These are phyloP conservation scores for Triangularia setosa DNA, from an alignment of 2,329 filamentous ascomycete genomes.

Conservation along the genomic window DNA sequence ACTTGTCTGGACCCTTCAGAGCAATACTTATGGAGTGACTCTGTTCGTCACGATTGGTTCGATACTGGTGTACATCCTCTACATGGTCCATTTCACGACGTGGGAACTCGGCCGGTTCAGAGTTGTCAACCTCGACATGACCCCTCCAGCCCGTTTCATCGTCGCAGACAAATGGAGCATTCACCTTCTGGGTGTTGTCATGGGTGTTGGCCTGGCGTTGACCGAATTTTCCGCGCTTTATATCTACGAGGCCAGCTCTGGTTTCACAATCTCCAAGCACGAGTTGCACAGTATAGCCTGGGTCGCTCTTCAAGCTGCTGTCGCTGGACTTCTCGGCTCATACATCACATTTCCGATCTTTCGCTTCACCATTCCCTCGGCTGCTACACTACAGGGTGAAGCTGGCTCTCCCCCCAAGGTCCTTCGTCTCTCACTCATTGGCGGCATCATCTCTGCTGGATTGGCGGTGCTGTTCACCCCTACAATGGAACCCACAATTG, in stretches of 20 bases:
- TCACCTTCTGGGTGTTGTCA: constrained; percentile 12
- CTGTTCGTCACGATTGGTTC: constrained; percentile 10
- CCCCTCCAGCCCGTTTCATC: constrained; percentile 6
- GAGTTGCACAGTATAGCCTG: constrained; percentile 15
- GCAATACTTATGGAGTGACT: constrained; percentile 5
- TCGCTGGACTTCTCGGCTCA: constrained; percentile 6
- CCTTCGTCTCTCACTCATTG: constrained; percentile 9
- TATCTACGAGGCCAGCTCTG: constrained; percentile 9
- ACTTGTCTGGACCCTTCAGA: constrained; percentile 14
- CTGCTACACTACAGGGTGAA: not conserved
- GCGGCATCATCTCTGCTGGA: constrained; percentile 11
- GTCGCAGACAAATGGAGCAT: constrained; percentile 16
- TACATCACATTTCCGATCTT: constrained; percentile 7
- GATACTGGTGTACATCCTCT: constrained; percentile 14
- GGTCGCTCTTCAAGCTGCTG: constrained; percentile 13
- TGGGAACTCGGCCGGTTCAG: constrained; percentile 9
- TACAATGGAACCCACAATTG: constrained; percentile 3
- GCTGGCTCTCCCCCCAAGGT: not conserved
- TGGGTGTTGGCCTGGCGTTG: constrained; percentile 12
- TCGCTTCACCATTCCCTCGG: not conserved
- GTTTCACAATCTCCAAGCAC: constrained; percentile 4
- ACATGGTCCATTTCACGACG: constrained; percentile 15
- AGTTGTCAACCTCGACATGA: constrained; percentile 6
- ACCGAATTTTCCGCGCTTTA: constrained; percentile 13
- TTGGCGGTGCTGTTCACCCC: constrained; percentile 12